phyloP scores from a whole-genome alignment of 306 rosid genomes.

The Fragaria iinumae region DNA sequence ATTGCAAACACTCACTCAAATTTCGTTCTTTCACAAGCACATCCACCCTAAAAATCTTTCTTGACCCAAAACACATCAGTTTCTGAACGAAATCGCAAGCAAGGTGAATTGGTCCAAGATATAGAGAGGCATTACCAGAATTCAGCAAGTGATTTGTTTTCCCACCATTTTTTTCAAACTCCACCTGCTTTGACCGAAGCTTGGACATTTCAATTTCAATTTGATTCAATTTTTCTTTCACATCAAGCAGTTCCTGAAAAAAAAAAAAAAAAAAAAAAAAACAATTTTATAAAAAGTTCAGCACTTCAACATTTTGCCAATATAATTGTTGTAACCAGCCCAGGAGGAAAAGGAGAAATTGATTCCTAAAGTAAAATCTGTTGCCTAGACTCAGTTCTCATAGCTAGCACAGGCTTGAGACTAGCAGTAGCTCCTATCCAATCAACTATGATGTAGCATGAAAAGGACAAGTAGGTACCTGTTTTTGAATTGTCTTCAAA shows the following conservation, averaged over 20 bases:
- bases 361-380: not conserved
- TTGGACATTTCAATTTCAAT: slow-evolving; percentile 22
- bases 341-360: not conserved
- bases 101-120: not conserved
- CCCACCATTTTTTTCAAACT: slow-evolving; percentile 10
- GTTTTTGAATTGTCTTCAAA: not conserved
- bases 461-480: slow-evolving; percentile 13
- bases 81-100: not conserved
- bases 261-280: too few relatives aligned
- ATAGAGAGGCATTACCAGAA: slow-evolving; percentile 17
- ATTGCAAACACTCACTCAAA: not conserved
- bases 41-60: not conserved
- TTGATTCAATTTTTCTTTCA: slow-evolving; percentile 30
- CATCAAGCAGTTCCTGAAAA: slow-evolving; percentile 24
- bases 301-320: not conserved
- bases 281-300: not conserved
- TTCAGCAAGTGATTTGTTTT: slow-evolving; percentile 15
- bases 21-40: not conserved
- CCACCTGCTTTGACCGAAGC: slow-evolving; percentile 26
- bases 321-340: not conserved
- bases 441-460: slow-evolving; percentile 1
- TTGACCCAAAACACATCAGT: not conserved
- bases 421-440: not conserved
- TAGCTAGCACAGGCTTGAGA: not conserved
- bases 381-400: not conserved